These are phyloP conservation scores for Plasmodium yoelii DNA, from an alignment of 169 alveolate genomes.

Conservation along the genomic window DNA sequence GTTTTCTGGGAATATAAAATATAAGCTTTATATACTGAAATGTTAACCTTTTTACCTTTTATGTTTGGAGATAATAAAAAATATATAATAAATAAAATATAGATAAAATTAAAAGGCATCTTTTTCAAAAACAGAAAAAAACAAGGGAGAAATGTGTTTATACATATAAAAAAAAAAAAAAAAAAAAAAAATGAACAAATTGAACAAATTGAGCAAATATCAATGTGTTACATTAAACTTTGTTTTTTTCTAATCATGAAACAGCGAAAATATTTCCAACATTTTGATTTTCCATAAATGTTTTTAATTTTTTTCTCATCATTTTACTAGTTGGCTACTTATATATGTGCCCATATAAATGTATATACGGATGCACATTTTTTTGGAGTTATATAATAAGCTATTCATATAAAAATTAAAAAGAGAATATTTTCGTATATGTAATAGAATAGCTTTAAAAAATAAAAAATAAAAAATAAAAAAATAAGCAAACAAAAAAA, in stretches of 20 bases:
- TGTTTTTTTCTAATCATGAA: too few relatives aligned
- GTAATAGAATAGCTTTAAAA: too few relatives aligned
- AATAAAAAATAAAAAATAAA: not conserved
- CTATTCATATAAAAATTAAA: too few relatives aligned
- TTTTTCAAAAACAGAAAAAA: not conserved
- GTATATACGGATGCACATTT: not conserved
- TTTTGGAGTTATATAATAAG: not conserved
- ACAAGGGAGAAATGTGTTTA: not conserved
- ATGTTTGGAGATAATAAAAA: constrained; percentile 8
- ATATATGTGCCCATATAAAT: not conserved
- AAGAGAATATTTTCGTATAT: too few relatives aligned
- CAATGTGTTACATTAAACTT: too few relatives aligned
- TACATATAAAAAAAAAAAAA: not conserved
- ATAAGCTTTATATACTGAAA: constrained; percentile 36
- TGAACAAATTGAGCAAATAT: not conserved
- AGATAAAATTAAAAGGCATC: constrained; percentile 5
- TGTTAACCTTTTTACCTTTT: constrained; percentile 13
- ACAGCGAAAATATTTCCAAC: too few relatives aligned
- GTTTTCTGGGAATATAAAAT: not conserved
- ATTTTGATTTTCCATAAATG: too few relatives aligned
- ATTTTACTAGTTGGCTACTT: too few relatives aligned
- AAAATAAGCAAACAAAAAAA: not conserved
- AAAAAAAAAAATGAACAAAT: too few relatives aligned
- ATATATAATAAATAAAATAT: constrained; percentile 1
- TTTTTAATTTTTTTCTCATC: too few relatives aligned